Base-by-base conservation (phyloP, 306 rosid species). In the Prunus kanzakura region DNA sequence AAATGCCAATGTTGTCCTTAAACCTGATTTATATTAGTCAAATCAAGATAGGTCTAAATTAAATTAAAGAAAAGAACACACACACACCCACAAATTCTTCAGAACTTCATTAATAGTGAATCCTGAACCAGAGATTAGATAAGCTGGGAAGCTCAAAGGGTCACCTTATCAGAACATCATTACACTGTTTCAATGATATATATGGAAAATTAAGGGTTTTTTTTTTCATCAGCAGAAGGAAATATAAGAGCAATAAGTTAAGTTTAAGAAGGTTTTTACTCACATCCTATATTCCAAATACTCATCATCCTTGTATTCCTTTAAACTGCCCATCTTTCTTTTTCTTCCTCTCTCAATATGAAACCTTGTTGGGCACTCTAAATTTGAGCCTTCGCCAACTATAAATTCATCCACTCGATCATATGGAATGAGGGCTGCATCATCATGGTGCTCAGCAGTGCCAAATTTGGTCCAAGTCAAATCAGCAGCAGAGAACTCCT, bases 381-480 rank as follows among this genome's bases (percentile, higher is more conserved):
- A 84, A 79, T 84, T 95, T 56, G 88, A 84, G 87, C 96, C 85
- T 84, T 95, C 98, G 19, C 98, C 98, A 19, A 90, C 81, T 78
- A 95, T 92, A 76, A 95, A 95, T 18, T 87, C 89, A 83, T 95
- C 98, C 49, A 90, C 97, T 67, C 97, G 88, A 10, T 87, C 95
- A 65, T 85, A 92, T 68, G 96, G 98, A 79, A 95, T 92, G 67
- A 92, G 91, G 20, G 97, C 97, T 77, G 87, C 98, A 25, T 88
- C 96, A 75, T 95, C 97, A 61, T 89, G 84, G 72, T 86, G 95
- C 74, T 95, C 93, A 14, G 82, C 74, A 82, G 74, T 88, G 38
- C 96, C 96, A 84, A 89, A 92, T 84, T 92, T 92, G 77, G 89
- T 91, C 97, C 99, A 92, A 63, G 82, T 88, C 87, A 95, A 81